Conservation (phyloP, 495 filamentous ascomycete species). For the Lasiosphaeriaceae sp. region DNA sequence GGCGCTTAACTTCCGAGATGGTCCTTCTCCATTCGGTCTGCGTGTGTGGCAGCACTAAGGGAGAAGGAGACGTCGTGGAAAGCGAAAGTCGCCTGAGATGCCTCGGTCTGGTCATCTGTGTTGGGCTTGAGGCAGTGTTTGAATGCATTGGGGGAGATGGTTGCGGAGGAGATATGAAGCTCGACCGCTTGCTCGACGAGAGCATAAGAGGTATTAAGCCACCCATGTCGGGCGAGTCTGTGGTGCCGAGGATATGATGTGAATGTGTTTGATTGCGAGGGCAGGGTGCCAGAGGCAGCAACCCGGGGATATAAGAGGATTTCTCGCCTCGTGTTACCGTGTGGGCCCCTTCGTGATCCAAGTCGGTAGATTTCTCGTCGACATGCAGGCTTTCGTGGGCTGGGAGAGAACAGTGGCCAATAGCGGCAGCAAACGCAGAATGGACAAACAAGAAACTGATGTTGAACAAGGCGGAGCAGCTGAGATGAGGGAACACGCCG, state of each 20-base stretch:
- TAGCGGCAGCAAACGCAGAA: neutral
- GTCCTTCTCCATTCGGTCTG: slow-evolving; percentile 39
- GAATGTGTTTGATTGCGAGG: neutral
- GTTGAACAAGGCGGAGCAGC: slow-evolving; percentile 2
- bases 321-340: neutral
- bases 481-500: neutral
- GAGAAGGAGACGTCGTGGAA: slow-evolving; percentile 12
- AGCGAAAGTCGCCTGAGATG: slow-evolving; percentile 18
- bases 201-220: slow-evolving; percentile 32
- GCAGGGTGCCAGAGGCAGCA: neutral
- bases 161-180: slow-evolving; percentile 11
- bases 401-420: slow-evolving; percentile 6
- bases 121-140: slow-evolving; percentile 7
- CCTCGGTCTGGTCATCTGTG: slow-evolving; percentile 6
- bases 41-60: slow-evolving; percentile 26
- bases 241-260: neutral
- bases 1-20: slow-evolving; percentile 44
- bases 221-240: slow-evolving; percentile 10
- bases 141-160: slow-evolving; percentile 6
- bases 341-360: neutral
- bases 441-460: slow-evolving; percentile 3
- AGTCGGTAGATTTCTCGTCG: neutral
- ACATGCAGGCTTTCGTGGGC: slow-evolving; percentile 12
- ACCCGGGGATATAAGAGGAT: neutral
- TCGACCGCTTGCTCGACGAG: slow-evolving; percentile 23